Percentiles rank a stretch among this genome's conserved stretches.
These are phyloP conservation scores for Corynespora cassiicola DNA, from an alignment of 2,329 filamentous ascomycete species.

Conservation along the genomic window DNA sequence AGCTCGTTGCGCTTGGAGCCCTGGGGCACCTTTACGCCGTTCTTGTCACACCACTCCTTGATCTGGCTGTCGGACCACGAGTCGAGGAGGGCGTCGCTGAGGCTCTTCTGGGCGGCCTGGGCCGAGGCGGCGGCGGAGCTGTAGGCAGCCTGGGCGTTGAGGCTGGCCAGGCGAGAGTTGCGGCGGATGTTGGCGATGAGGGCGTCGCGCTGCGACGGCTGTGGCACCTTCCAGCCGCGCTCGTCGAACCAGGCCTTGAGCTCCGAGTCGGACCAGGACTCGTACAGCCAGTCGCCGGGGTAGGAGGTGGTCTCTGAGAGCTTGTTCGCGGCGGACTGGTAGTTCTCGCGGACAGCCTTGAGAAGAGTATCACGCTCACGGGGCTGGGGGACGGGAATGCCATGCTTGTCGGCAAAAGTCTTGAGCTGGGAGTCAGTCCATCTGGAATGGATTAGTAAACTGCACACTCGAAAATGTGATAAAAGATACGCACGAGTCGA, in stretches of 20 bases:
- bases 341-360: constrained; percentile 78
- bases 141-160: constrained; percentile 66
- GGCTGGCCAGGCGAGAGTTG: constrained; percentile 80
- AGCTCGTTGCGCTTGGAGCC: constrained; percentile 91
- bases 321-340: constrained; percentile 78
- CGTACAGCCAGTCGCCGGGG: constrained; percentile 94
- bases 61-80: constrained; percentile 89
- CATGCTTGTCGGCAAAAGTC: constrained; percentile 86
- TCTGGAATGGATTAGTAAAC: constrained; percentile 57
- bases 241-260: constrained; percentile 93
- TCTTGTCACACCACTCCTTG: constrained; percentile 93
- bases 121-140: constrained; percentile 54
- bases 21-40: constrained; percentile 87
- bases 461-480: not conserved
- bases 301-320: constrained; percentile 80
- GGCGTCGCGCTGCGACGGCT: constrained; percentile 83
- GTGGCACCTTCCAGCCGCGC: constrained; percentile 83
- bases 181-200: constrained; percentile 88
- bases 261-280: constrained; percentile 89
- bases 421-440: constrained; percentile 96
- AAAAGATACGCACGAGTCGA: constrained; percentile 68
- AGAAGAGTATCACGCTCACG: constrained; percentile 84
- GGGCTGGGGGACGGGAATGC: constrained; percentile 86
- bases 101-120: constrained; percentile 69
- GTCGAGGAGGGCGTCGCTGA: constrained; percentile 85